Evolutionary conservation across 2,329 filamentous ascomycete species (phyloP), one percentile per base, ranked within the genome.

Genomic region (Aspergillus sp.): DNA sequence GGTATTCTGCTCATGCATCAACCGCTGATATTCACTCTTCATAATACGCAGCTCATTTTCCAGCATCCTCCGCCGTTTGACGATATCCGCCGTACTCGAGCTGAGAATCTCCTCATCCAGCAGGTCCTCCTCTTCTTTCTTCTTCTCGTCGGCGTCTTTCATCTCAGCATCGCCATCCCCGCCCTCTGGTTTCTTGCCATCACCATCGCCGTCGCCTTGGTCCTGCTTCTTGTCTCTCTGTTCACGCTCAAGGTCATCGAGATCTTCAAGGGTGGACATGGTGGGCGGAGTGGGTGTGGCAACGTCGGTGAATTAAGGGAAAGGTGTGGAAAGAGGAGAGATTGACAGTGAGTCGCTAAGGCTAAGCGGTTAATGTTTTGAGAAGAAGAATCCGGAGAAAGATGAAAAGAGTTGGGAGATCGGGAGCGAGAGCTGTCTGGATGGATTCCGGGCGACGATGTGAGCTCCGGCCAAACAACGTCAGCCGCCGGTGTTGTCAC

Each of bases 11-110:
- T 98, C 93, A 64, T 98, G 93, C 62, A 86, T 86, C 74, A 98
- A 78, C 60, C 93, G 85, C 67, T 95, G 90, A 62, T 83, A 90
- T 72, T 98, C 93, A 78, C 90, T 95, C 79, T 87, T 91, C 90
- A 98, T 97, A 73, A 98, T 97, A 63, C 93, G 82, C 63, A 93
- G 87, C 72, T 98, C 93, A 72, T 98, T 98, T 73, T 98, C 93
- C 57, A 98, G 78, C 65, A 98, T 80, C 64, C 90, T 85, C 76
- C 85, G 87, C 70, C 93, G 83, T 62, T 90, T 95, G 63, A 88
- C 79, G 63, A 98, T 94, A 74, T 98, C 93, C 75, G 89, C 84
- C 75, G 93, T 97, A 77, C 86, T 91, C 60, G 94, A 85, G 68
- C 83, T 85, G 52, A 97, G 81, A 62, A 98, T 91, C 75, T 98